phyloP scores from a whole-genome alignment of 257 asterid species.

The Ophiorrhiza pumila region DNA sequence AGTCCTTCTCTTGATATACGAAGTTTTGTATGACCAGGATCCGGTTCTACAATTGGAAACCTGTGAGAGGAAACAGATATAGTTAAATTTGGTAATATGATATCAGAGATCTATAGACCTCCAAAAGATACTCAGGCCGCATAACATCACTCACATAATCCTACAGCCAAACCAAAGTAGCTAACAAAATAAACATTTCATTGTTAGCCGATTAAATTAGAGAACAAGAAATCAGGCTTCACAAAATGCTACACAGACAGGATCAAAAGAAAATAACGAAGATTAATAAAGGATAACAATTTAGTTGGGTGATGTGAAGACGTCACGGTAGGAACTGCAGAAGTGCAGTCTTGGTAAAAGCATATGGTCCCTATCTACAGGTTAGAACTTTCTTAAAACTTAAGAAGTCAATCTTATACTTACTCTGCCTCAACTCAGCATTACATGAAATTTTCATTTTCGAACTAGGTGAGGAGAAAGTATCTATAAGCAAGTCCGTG shows the following conservation, averaged over 20 bases:
- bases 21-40: slow-evolving; percentile 94
- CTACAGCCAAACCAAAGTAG: background rate
- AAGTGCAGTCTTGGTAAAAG: background rate
- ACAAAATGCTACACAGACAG: background rate
- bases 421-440: background rate
- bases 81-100: background rate
- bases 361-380: background rate
- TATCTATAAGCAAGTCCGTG: too few species aligned
- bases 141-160: background rate
- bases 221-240: background rate
- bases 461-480: background rate
- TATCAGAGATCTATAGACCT: slow-evolving; percentile 9
- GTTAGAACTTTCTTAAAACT: background rate
- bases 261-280: background rate
- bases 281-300: background rate
- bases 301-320: background rate
- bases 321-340: background rate
- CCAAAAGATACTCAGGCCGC: slow-evolving; percentile 9
- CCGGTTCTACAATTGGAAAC: slow-evolving; percentile 93
- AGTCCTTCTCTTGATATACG: slow-evolving; percentile 84
- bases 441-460: background rate
- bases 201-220: background rate
- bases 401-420: background rate
- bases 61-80: slow-evolving; percentile 34
- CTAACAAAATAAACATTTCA: background rate